Evolutionary conservation across 352 stramenopile species (phyloP).

Genomic region (Phytophthora sojae): DNA sequence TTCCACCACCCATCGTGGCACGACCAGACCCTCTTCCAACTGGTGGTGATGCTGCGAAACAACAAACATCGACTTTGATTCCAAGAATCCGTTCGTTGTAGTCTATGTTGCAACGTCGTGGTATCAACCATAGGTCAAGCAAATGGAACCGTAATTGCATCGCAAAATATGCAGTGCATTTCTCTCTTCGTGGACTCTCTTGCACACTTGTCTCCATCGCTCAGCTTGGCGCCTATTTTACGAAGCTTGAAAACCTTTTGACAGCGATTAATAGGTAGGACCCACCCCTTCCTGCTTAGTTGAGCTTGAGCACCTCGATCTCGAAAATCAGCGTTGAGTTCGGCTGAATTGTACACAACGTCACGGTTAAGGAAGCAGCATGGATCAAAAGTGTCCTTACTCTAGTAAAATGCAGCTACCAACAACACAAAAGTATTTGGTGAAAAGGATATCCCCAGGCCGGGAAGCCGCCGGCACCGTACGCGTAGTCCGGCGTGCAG

Average conservation of each 20-base stretch:
- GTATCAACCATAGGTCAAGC: background rate
- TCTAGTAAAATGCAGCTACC: conserved; percentile 11
- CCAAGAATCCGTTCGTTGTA: background rate
- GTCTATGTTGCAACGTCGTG: background rate
- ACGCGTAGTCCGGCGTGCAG: conserved; percentile 96
- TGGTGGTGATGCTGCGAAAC: background rate
- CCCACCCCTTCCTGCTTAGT: conserved; percentile 35
- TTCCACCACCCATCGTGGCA: background rate
- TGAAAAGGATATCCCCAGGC: conserved; percentile 92
- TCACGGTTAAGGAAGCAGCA: conserved; percentile 50
- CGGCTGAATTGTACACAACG: conserved; percentile 86
- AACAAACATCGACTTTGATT: too few species aligned
- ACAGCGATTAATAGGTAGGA: background rate
- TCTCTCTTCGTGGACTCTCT: background rate
- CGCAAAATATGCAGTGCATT: background rate
- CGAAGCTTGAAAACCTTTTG: background rate
- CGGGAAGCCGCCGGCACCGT: conserved; percentile 92
- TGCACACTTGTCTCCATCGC: background rate
- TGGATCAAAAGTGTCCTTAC: background rate
- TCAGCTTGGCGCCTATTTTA: background rate
- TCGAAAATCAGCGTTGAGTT: conserved; percentile 94
- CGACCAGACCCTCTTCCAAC: background rate
- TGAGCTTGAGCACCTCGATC: conserved; percentile 91
- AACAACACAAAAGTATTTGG: background rate
- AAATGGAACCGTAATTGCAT: background rate